Evolutionary conservation across 2,329 filamentous ascomycete genomes (phyloP).

Genomic region (Colletotrichum falcatum): DNA sequence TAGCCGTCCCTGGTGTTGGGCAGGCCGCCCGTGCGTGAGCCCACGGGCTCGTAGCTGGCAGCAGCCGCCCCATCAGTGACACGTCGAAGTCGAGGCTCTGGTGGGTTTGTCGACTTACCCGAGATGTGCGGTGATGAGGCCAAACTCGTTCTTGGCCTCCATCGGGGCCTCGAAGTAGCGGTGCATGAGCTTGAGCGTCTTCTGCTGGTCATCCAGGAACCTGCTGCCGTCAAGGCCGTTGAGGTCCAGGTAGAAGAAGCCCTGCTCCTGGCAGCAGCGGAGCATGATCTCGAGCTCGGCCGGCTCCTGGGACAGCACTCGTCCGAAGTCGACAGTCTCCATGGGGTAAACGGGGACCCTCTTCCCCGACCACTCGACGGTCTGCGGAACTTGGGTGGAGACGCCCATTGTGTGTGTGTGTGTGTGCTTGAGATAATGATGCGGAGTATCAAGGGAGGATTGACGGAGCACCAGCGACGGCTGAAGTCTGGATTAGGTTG

Average conservation of each 20-base stretch:
- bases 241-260: slow-evolving; percentile 69
- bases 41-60: slow-evolving; percentile 61
- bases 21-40: slow-evolving; percentile 60
- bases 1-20: slow-evolving; percentile 63
- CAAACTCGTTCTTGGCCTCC: slow-evolving; percentile 68
- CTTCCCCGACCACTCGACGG: slow-evolving; percentile 62
- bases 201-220: slow-evolving; percentile 64
- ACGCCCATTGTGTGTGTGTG: slow-evolving; percentile 26
- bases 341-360: slow-evolving; percentile 63
- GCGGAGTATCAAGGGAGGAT: not conserved
- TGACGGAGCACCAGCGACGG: not conserved
- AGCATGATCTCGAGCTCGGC: slow-evolving; percentile 64
- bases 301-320: slow-evolving; percentile 65
- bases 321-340: slow-evolving; percentile 64
- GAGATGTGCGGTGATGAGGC: slow-evolving; percentile 64
- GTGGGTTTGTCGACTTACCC: slow-evolving; percentile 51
- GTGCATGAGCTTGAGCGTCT: slow-evolving; percentile 66
- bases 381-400: slow-evolving; percentile 50
- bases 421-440: not conserved
- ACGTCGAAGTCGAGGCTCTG: not conserved
- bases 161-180: slow-evolving; percentile 65
- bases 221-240: slow-evolving; percentile 64
- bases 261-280: slow-evolving; percentile 61
- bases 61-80: slow-evolving; percentile 1
- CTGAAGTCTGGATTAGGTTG: not conserved